Base-by-base conservation (phyloP, 2,329 filamentous ascomycete genomes). In the Orbilia brochopaga region DNA sequence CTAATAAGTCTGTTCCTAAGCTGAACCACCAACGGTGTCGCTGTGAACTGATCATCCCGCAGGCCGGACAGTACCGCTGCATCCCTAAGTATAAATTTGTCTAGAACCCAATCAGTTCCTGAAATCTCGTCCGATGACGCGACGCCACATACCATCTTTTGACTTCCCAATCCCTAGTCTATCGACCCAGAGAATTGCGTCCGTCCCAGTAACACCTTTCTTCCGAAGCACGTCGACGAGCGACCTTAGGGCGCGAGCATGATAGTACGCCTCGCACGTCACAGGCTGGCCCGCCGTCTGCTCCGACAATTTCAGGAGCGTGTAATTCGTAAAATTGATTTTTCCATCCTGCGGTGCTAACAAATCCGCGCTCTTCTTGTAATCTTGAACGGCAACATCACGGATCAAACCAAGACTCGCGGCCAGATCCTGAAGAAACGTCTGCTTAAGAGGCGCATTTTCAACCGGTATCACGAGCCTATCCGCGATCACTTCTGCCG, bases 1-100 rank as follows among this genome's bases (percentile, higher is more conserved):
- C 67, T 72, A 50, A 72, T 57, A 21, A 72, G 40, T 30, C 67
- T 72, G 17, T 72, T 72, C 17, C 67, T 55, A 8, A 72, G 60
- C 51, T 72, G 67, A 48, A 61, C 42, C 2, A 65, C 23, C 5
- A 65, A 13, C 11, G 67, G 67, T 6, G 51, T 19, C 27, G 56
- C 56, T 2, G 67, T 72, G 40, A 72, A 57, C 23, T n/a, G 46
- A 24, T 72, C 67, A 35, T 72, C 60, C n/a, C 67, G 19, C n/a
- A 72, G 48, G 0, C 67, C 67, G 8, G 55, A 50, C 35, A 72
- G 30, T n/a, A 72, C 60, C 13, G 67, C 67, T n/a, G 37, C 37
- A 30, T 72, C 67, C 30, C 67, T 55, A 21, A 65, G 60, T 37
- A 65, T 57, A 24, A 61, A 65, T 27, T 56, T 72, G 44, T 64